Evolutionary conservation across 352 stramenopile species (phyloP).

Genomic region (Pythium rhizo-oryzae): DNA sequence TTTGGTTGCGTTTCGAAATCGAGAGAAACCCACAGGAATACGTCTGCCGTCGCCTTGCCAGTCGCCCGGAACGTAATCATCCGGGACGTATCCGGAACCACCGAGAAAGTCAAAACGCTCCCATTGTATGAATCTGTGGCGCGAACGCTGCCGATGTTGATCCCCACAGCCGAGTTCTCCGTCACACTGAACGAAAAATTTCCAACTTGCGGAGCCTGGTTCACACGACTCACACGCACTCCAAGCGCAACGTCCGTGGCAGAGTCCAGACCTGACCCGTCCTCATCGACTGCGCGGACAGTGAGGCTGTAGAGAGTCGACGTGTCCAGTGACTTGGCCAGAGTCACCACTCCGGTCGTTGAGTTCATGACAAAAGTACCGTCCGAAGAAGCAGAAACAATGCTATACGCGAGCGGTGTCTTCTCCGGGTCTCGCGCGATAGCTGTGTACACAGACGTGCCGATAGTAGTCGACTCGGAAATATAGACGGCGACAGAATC

Average conservation of each 20-base stretch:
- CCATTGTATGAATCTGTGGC: slow-evolving; percentile 37
- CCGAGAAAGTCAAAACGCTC: slow-evolving; percentile 49
- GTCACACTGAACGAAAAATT: slow-evolving; percentile 18
- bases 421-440: slow-evolving; percentile 19
- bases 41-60: slow-evolving; percentile 30
- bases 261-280: slow-evolving; percentile 9
- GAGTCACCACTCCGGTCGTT: slow-evolving; percentile 1
- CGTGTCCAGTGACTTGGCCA: slow-evolving; percentile 4
- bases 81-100: slow-evolving; percentile 30
- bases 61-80: slow-evolving; percentile 14
- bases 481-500: slow-evolving; percentile 18
- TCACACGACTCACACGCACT: slow-evolving; percentile 23
- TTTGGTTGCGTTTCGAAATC: slow-evolving; percentile 42
- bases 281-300: slow-evolving; percentile 25
- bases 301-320: slow-evolving; percentile 16
- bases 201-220: slow-evolving; percentile 22
- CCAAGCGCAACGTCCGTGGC: slow-evolving; percentile 11
- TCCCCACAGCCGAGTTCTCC: slow-evolving; percentile 29
- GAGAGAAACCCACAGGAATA: slow-evolving; percentile 38
- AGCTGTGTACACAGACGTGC: slow-evolving; percentile 3
- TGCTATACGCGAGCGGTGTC: slow-evolving; percentile 8
- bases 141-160: slow-evolving; percentile 37
- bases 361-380: slow-evolving; percentile 4
- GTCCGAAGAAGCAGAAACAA: neutral
- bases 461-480: slow-evolving; percentile 6